phyloP scores from a whole-genome alignment of 768 basidiomycete genomes.

The Mycena alexandri region DNA sequence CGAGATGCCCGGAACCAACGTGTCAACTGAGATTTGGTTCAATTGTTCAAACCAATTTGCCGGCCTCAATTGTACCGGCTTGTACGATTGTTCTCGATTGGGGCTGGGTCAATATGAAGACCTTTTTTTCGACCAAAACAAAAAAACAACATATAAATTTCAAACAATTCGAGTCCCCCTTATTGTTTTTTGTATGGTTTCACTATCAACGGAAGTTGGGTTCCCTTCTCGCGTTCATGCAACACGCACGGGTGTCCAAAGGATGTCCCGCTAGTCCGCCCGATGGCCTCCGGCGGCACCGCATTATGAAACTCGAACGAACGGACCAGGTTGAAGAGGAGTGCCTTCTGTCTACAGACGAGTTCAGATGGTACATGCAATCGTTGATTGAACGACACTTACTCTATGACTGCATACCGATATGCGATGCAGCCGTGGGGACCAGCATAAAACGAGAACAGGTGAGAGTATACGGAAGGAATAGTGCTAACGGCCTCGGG shows the following conservation, averaged over 20 bases:
- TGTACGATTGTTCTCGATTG: no score
- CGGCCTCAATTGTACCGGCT: no score
- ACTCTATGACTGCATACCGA: constrained; percentile 71
- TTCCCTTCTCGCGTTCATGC: constrained; percentile 7
- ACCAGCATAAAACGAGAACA: constrained; percentile 8
- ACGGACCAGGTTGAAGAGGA: constrained; percentile 55
- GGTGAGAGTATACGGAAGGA: neutral
- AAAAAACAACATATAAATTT: no score
- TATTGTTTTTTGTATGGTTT: neutral
- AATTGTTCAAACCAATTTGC: no score
- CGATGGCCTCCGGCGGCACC: neutral
- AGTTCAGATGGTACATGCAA: neutral
- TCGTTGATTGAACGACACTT: neutral
- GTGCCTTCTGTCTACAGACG: constrained; percentile 49
- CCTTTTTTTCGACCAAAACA: no score
- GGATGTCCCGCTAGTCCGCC: neutral
- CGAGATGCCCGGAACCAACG: no score
- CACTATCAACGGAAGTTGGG: constrained; percentile 16
- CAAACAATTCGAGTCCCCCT: no score
- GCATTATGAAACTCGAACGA: constrained; percentile 49
- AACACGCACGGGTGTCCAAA: neutral
- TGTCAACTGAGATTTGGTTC: no score
- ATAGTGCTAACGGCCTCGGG: neutral
- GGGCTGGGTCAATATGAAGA: no score
- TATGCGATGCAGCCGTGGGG: constrained; percentile 76